phyloP scores from a whole-genome alignment of 495 filamentous ascomycete species.

The Chaetomium tenue region DNA sequence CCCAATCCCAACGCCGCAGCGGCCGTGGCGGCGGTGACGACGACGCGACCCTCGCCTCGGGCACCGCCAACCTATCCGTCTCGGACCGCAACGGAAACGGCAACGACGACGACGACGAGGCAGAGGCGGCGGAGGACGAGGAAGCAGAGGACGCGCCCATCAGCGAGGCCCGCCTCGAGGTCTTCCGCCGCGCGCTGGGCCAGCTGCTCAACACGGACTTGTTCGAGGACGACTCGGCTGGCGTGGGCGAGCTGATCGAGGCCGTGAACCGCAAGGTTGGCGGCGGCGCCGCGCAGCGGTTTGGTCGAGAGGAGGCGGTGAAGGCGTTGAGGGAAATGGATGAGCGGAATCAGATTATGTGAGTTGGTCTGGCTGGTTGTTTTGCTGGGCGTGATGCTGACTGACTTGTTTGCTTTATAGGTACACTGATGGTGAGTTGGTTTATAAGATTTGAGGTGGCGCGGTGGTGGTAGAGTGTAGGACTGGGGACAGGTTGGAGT shows the following conservation, averaged over 20 bases:
- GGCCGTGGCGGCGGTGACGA: conserved; percentile 26
- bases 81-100: conserved; percentile 22
- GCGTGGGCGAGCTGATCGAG: conserved; percentile 69
- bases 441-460: conserved; percentile 45
- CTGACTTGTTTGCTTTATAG: conserved; percentile 36
- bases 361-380: conserved; percentile 43
- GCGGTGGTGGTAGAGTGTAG: not conserved
- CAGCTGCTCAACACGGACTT: conserved; percentile 72
- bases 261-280: conserved; percentile 72
- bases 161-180: conserved; percentile 59
- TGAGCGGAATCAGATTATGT: conserved; percentile 88
- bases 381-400: conserved; percentile 29
- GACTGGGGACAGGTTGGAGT: not conserved
- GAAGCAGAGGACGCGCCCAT: conserved; percentile 47
- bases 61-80: conserved; percentile 40
- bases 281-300: conserved; percentile 48
- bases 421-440: conserved; percentile 47
- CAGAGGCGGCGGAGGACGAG: conserved; percentile 21
- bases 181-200: conserved; percentile 79
- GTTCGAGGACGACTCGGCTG: conserved; percentile 77
- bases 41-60: conserved; percentile 39
- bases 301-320: conserved; percentile 69
- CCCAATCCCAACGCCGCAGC: conserved; percentile 22
- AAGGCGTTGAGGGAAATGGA: conserved; percentile 76
- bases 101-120: conserved; percentile 26